Evolutionary conservation across 202 grass and related monocot species (phyloP).

Genomic region (Carex arenaria): DNA sequence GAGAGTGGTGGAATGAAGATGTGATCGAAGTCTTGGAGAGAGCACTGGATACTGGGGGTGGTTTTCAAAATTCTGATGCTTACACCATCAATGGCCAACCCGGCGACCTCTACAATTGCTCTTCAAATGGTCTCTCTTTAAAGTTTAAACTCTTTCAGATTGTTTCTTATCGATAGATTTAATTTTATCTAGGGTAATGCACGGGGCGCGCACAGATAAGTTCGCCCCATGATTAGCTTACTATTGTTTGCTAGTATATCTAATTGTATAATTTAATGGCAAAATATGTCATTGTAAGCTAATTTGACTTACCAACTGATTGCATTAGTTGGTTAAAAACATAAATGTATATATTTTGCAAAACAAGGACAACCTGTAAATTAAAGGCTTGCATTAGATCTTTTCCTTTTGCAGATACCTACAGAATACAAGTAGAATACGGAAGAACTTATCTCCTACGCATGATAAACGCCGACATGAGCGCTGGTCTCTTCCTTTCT

Average conservation of each 20-base stretch:
- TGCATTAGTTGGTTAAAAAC: background rate
- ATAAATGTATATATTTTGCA: background rate
- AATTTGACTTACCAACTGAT: background rate
- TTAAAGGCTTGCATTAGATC: background rate
- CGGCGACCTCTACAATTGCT: constrained; percentile 30
- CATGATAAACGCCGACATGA: constrained; percentile 33
- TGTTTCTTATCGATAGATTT: background rate
- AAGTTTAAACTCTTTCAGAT: background rate
- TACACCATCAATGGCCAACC: constrained; percentile 41
- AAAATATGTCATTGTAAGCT: background rate
- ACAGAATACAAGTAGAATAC: constrained; percentile 15
- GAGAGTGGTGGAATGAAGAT: constrained; percentile 35
- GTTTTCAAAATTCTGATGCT: constrained; percentile 20
- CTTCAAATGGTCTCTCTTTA: constrained; percentile 24
- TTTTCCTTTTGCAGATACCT: constrained; percentile 21
- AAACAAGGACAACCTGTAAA: background rate
- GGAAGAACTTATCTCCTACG: constrained; percentile 34
- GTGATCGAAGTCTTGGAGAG: constrained; percentile 3
- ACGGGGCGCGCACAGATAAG: no score
- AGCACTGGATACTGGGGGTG: constrained; percentile 20
- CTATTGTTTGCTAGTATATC: background rate
- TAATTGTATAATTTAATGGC: background rate
- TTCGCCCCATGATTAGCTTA: background rate
- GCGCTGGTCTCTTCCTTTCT: constrained; percentile 21
- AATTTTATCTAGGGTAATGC: background rate